Conservation (phyloP, 495 filamentous ascomycete genomes). For the Hypoxylon rickii region DNA sequence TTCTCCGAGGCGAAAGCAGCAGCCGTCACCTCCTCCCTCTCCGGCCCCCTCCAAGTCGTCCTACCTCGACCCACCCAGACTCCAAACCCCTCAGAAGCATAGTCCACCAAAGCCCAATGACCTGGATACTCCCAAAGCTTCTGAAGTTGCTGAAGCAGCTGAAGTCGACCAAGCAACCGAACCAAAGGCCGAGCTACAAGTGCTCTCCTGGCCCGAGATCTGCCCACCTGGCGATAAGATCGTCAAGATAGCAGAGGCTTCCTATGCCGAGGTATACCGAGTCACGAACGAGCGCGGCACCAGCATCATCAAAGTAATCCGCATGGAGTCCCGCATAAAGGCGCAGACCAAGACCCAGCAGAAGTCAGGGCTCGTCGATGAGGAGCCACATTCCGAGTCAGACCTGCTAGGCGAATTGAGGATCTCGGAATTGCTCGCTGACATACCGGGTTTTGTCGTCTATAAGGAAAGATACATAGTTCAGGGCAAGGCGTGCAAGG, state of each 20-base stretch:
- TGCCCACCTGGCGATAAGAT: conserved; percentile 55
- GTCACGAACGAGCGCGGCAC: conserved; percentile 53
- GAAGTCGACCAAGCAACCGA: conserved; percentile 1
- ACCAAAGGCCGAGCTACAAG: conserved; percentile 31
- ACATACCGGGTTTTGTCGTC: conserved; percentile 88
- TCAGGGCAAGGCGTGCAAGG: conserved; percentile 65
- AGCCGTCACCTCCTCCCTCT: background rate
- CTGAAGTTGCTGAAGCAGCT: conserved; percentile 1
- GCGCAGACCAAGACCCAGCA: conserved; percentile 52
- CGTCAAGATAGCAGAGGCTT: conserved; percentile 70
- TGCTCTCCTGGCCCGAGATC: conserved; percentile 56
- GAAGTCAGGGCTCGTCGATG: conserved; percentile 52
- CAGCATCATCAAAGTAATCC: conserved; percentile 59
- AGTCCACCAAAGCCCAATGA: too few relatives aligned
- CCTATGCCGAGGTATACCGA: conserved; percentile 70
- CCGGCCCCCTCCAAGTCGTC: conserved; percentile 15
- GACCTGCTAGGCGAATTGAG: conserved; percentile 63
- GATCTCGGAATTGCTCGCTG: conserved; percentile 75
- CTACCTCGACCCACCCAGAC: conserved; percentile 3
- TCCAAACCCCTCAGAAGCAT: conserved; percentile 2
- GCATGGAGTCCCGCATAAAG: conserved; percentile 52
- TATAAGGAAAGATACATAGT: conserved; percentile 80
- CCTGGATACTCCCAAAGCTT: background rate
- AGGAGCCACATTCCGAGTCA: conserved; percentile 50
- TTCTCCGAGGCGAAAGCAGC: conserved; percentile 24